These are phyloP conservation scores for Carex scoparia DNA, from an alignment of 176 grass and related monocot genomes.

Conservation along the genomic window DNA sequence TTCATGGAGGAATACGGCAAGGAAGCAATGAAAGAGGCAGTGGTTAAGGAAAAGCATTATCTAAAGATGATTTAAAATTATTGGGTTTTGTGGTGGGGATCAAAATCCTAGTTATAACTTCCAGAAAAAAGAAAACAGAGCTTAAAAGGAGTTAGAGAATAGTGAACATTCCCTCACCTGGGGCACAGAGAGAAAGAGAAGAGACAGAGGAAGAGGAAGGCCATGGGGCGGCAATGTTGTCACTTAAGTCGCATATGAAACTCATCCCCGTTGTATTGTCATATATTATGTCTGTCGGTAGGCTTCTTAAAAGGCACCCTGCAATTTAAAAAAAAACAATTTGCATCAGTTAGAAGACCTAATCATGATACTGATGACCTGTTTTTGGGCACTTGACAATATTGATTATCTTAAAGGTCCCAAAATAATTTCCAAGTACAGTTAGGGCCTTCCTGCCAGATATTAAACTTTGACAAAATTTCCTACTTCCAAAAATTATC, in stretches of 20 bases:
- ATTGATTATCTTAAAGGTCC: neutral
- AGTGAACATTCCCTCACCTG: constrained; percentile 35
- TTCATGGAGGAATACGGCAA: neutral
- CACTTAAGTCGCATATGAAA: constrained; percentile 92
- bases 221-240: constrained; percentile 97
- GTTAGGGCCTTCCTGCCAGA: neutral
- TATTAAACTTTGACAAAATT: neutral
- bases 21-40: neutral
- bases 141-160: neutral
- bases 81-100: neutral
- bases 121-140: neutral
- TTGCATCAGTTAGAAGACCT: neutral
- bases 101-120: neutral
- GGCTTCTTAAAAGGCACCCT: constrained; percentile 93
- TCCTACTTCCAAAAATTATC: neutral
- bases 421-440: neutral
- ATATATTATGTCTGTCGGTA: constrained; percentile 78
- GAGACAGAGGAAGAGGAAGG: constrained; percentile 88
- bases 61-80: neutral
- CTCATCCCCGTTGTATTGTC: constrained; percentile 89
- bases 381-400: neutral
- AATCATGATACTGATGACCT: constrained; percentile 15
- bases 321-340: constrained; percentile 15
- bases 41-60: neutral
- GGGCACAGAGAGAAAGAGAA: constrained; percentile 91